phyloP scores from a whole-genome alignment of 805 yeast genomes.

The Hermanozyma aechmeae region DNA sequence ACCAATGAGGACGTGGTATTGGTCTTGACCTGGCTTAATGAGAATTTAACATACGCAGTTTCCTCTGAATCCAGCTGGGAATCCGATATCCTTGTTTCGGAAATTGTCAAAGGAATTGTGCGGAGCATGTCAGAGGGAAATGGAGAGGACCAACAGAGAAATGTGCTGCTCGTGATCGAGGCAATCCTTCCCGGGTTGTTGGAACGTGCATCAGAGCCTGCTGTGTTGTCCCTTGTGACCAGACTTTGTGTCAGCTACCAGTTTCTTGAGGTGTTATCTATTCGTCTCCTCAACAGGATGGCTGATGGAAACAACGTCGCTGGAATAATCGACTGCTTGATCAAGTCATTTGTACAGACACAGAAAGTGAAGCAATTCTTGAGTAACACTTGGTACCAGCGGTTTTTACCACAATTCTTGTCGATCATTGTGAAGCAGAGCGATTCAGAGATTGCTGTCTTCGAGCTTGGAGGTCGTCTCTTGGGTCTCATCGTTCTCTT shows the following conservation, averaged over 20 bases:
- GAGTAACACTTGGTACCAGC: conserved; percentile 33
- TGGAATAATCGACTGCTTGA: conserved; percentile 10
- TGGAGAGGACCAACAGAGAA: conserved; percentile 12
- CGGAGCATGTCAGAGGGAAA: conserved; percentile 24
- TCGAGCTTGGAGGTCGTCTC: conserved; percentile 33
- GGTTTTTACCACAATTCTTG: conserved; percentile 34
- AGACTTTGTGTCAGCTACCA: conserved; percentile 30
- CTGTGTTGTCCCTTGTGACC: conserved; percentile 13
- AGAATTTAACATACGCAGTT: too few relatives aligned
- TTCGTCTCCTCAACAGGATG: conserved; percentile 35
- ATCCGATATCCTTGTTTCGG: conserved; percentile 36
- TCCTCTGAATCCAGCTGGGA: conserved; percentile 14
- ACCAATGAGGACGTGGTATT: conserved; percentile 47
- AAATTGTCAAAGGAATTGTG: conserved; percentile 44
- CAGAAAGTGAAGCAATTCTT: conserved; percentile 23
- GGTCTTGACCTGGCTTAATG: conserved; percentile 57
- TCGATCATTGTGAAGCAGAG: conserved; percentile 5
- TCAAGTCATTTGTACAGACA: conserved; percentile 16
- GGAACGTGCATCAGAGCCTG: conserved; percentile 22
- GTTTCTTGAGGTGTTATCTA: conserved; percentile 34
- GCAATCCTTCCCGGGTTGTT: conserved; percentile 20
- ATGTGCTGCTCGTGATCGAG: conserved; percentile 25
- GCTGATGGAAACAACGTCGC: conserved; percentile 6
- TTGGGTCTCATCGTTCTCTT: conserved; percentile 32
- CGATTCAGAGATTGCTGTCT: conserved; percentile 11